These are phyloP conservation scores for Globisporangium carolinianum DNA, from an alignment of 352 stramenopile species.

Conservation along the genomic window DNA sequence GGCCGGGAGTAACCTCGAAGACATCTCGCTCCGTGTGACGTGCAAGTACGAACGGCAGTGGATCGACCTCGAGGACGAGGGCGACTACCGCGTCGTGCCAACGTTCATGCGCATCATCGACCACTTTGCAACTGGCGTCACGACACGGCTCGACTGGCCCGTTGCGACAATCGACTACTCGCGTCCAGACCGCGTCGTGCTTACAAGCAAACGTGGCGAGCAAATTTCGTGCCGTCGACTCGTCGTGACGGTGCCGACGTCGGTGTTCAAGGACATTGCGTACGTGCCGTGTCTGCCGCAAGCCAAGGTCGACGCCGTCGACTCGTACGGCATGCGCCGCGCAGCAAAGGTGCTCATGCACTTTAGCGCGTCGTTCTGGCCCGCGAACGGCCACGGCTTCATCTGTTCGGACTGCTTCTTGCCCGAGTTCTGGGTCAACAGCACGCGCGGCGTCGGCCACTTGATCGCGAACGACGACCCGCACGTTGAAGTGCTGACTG, in stretches of 20 bases:
- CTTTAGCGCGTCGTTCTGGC: constrained; percentile 62
- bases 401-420: constrained; percentile 80
- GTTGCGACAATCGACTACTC: constrained; percentile 59
- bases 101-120: constrained; percentile 68
- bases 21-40: constrained; percentile 76
- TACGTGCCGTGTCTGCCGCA: constrained; percentile 56
- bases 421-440: constrained; percentile 83
- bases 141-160: constrained; percentile 43
- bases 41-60: constrained; percentile 81
- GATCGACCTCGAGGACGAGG: constrained; percentile 77
- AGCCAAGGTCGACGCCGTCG: constrained; percentile 46
- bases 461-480: constrained; percentile 50
- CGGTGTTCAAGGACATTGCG: constrained; percentile 66
- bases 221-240: constrained; percentile 49
- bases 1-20: constrained; percentile 47
- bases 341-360: constrained; percentile 74
- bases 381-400: constrained; percentile 62
- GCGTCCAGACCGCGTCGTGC: constrained; percentile 29
- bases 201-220: constrained; percentile 51
- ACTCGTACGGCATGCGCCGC: constrained; percentile 69
- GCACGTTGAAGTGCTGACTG: constrained; percentile 7
- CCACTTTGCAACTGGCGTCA: constrained; percentile 41
- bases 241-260: constrained; percentile 73
- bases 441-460: constrained; percentile 51
- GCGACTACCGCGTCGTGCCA: constrained; percentile 65